These are phyloP conservation scores for Penicillium sclerotiorum DNA, from an alignment of 2,329 filamentous ascomycete genomes.

Conservation along the genomic window DNA sequence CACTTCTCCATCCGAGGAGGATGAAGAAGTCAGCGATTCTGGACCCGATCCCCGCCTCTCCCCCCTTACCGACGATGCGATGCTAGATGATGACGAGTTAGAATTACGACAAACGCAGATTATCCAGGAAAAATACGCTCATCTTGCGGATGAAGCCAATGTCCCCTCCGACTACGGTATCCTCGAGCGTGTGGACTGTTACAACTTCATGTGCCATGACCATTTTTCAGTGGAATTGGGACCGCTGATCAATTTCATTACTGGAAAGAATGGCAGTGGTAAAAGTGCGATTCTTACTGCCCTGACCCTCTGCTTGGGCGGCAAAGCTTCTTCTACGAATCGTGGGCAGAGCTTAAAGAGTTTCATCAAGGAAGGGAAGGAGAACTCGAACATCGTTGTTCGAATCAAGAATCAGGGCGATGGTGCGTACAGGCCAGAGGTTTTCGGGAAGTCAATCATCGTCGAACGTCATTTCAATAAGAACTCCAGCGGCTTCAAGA, in stretches of 20 bases:
- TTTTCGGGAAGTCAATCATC: constrained; percentile 82
- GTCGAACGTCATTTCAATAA: constrained; percentile 88
- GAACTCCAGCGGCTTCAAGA: constrained; percentile 75
- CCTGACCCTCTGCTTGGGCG: constrained; percentile 90
- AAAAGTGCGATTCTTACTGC: constrained; percentile 96
- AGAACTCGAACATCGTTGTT: constrained; percentile 71
- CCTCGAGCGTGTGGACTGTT: constrained; percentile 81
- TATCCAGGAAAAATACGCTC: constrained; percentile 54
- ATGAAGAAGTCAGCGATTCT: constrained; percentile 17
- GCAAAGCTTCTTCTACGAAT: constrained; percentile 90
- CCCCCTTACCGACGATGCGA: constrained; percentile 22
- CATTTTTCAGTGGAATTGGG: constrained; percentile 82
- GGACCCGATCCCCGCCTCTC: constrained; percentile 9
- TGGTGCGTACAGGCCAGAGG: constrained; percentile 78
- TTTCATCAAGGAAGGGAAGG: constrained; percentile 86
- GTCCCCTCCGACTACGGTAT: constrained; percentile 80
- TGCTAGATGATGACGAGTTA: constrained; percentile 40
- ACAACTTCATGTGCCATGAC: constrained; percentile 96
- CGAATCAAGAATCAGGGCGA: constrained; percentile 88
- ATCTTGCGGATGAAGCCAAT: constrained; percentile 64
- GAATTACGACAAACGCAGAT: constrained; percentile 68
- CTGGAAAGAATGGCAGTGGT: constrained; percentile 95
- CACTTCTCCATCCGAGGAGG: constrained; percentile 24
- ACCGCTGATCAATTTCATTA: constrained; percentile 95
- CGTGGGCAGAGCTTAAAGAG: constrained; percentile 85